Percentiles rank a stretch among this genome's conserved stretches.
Conservation (phyloP, 306 rosid species). For the Neltuma alba region DNA sequence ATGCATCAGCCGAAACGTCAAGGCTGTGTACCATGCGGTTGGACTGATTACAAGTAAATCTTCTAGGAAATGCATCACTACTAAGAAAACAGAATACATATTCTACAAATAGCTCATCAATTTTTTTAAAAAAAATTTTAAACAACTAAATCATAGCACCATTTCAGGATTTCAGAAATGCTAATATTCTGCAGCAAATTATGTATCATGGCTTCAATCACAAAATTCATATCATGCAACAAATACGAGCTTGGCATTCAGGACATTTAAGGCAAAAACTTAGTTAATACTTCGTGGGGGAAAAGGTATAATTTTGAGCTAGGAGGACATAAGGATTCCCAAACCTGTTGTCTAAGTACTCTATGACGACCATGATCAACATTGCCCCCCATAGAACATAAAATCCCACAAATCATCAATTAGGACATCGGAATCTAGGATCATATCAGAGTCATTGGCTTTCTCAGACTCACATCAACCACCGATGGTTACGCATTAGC, state of each 20-base stretch:
- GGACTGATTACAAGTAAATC: too few species aligned
- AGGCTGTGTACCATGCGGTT: too few species aligned
- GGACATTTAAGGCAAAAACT: conserved; percentile 14
- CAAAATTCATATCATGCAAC: conserved; percentile 28
- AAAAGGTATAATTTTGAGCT: conserved; percentile 8
- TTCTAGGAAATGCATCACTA: not conserved
- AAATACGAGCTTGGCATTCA: conserved; percentile 33
- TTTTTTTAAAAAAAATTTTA: not conserved
- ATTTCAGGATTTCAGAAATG: not conserved
- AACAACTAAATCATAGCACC: not conserved
- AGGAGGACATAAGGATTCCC: conserved; percentile 25
- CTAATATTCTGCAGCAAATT: not conserved
- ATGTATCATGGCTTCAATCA: conserved; percentile 24
- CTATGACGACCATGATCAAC: conserved; percentile 21
- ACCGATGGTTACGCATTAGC: conserved; percentile 48
- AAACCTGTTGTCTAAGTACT: conserved; percentile 30
- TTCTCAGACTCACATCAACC: conserved; percentile 8
- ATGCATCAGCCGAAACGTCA: not conserved
- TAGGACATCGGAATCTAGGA: conserved; percentile 27
- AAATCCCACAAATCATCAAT: not conserved
- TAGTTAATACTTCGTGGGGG: conserved; percentile 22
- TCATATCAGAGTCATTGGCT: conserved; percentile 31
- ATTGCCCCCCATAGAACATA: conserved; percentile 3
- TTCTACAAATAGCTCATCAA: not conserved
- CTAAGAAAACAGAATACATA: not conserved